A percentile compares a stretch with the other conserved stretches of the same genome.
phyloP scores from a whole-genome alignment of 2,329 filamentous ascomycete species.

The Fonsecaea nubica region DNA sequence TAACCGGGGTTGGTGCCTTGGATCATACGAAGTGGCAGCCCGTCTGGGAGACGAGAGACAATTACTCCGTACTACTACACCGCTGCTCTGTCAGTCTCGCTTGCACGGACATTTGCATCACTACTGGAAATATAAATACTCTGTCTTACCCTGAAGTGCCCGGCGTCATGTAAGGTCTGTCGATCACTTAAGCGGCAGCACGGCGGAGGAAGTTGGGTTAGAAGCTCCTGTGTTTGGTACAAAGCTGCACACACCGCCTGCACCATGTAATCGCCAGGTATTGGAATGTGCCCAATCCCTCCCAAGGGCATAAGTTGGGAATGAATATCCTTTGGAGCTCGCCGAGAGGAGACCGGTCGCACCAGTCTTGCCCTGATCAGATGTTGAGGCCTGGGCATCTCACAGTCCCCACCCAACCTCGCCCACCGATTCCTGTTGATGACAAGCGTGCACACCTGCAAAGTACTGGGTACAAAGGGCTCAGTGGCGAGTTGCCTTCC shows the following conservation, averaged over 20 bases:
- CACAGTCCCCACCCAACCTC: neutral
- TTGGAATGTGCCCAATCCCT: neutral
- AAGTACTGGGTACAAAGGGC: neutral
- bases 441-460: neutral
- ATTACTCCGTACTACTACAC: neutral
- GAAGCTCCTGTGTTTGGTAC: neutral
- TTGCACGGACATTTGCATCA: neutral
- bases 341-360: neutral
- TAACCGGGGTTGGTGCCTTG: no score
- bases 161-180: neutral
- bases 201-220: neutral
- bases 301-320: neutral
- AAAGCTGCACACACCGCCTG: neutral
- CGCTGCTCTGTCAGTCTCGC: slow-evolving; percentile 1
- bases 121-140: neutral
- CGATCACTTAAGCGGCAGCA: neutral
- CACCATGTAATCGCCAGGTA: neutral
- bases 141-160: slow-evolving; percentile 1
- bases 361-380: neutral
- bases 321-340: neutral
- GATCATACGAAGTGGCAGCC: no score
- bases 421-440: neutral
- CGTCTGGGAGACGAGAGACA: neutral
- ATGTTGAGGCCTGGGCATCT: neutral
- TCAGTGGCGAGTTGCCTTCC: slow-evolving; percentile 44